Evolutionary conservation across 768 basidiomycete species (phyloP).

Genomic region (Coprinopsis strossmayeri): DNA sequence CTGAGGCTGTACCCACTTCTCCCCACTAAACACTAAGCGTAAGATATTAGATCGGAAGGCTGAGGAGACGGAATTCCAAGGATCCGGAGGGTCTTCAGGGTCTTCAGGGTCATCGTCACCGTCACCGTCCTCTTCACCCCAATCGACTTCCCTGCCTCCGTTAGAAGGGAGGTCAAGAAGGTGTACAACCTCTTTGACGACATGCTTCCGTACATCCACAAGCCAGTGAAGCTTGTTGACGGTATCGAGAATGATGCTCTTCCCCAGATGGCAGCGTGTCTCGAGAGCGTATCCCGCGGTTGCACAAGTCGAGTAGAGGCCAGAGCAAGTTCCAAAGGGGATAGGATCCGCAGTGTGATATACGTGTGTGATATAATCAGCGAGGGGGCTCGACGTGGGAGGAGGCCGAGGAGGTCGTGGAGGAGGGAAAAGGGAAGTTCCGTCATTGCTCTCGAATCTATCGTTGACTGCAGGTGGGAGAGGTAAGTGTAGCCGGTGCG

Average conservation of each 20-base stretch:
- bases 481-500: conserved; percentile 81
- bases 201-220: conserved; percentile 74
- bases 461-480: conserved; percentile 42
- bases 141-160: conserved; percentile 52
- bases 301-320: conserved; percentile 68
- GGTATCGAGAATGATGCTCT: conserved; percentile 84
- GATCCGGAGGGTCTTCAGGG: background rate
- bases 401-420: conserved; percentile 37
- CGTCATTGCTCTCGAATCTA: no score
- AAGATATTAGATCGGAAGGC: background rate
- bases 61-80: background rate
- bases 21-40: background rate
- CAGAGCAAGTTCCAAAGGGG: conserved; percentile 77
- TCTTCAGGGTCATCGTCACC: conserved; percentile 5
- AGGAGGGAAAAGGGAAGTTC: conserved; percentile 9
- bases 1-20: background rate
- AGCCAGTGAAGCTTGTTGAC: conserved; percentile 76
- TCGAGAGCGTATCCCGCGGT: conserved; percentile 86
- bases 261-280: conserved; percentile 82
- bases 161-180: conserved; percentile 45
- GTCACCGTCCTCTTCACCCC: conserved; percentile 25
- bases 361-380: conserved; percentile 59
- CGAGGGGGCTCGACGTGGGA: conserved; percentile 19
- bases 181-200: conserved; percentile 63
- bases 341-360: conserved; percentile 95